These are phyloP conservation scores for Dactylorhiza incarnata DNA, from an alignment of 106 monocot species.

Conservation along the genomic window DNA sequence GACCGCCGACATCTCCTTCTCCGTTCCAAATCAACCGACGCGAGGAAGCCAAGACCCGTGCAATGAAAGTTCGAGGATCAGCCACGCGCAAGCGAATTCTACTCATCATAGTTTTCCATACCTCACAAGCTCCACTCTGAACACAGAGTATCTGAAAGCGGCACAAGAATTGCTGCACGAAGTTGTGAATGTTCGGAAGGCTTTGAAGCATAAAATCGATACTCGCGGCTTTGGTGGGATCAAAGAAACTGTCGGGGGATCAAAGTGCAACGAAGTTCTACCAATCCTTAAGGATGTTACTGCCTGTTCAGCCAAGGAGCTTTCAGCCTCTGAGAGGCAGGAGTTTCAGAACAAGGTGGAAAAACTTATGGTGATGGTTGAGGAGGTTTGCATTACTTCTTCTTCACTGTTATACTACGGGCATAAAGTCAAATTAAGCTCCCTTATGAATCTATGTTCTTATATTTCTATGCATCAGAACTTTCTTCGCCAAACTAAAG, in stretches of 20 bases:
- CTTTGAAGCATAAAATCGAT: constrained; percentile 40
- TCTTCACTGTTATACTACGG: background rate
- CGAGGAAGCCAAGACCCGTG: constrained; percentile 15
- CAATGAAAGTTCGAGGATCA: constrained; percentile 37
- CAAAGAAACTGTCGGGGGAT: constrained; percentile 39
- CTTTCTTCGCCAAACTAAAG: background rate
- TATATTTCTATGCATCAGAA: background rate
- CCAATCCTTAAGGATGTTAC: constrained; percentile 29
- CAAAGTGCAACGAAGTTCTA: constrained; percentile 36
- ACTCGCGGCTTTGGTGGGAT: constrained; percentile 17
- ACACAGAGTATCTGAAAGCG: constrained; percentile 69
- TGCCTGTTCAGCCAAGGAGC: constrained; percentile 23
- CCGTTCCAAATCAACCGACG: constrained; percentile 27
- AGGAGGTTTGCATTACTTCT: constrained; percentile 43
- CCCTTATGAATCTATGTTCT: background rate
- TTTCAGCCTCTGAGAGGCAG: constrained; percentile 59
- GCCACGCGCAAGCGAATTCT: constrained; percentile 19
- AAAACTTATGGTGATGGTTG: constrained; percentile 83
- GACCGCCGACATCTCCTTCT: constrained; percentile 30
- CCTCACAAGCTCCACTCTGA: constrained; percentile 25
- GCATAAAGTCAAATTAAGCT: background rate
- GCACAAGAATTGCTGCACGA: constrained; percentile 76
- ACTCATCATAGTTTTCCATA: constrained; percentile 26
- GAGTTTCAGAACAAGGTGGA: constrained; percentile 85
- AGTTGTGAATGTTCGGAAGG: constrained; percentile 66